A percentile compares a stretch with the other conserved stretches of the same genome.
These are phyloP conservation scores for Hypoxylon sp. DNA, from an alignment of 2,329 filamentous ascomycete species.

Conservation along the genomic window DNA sequence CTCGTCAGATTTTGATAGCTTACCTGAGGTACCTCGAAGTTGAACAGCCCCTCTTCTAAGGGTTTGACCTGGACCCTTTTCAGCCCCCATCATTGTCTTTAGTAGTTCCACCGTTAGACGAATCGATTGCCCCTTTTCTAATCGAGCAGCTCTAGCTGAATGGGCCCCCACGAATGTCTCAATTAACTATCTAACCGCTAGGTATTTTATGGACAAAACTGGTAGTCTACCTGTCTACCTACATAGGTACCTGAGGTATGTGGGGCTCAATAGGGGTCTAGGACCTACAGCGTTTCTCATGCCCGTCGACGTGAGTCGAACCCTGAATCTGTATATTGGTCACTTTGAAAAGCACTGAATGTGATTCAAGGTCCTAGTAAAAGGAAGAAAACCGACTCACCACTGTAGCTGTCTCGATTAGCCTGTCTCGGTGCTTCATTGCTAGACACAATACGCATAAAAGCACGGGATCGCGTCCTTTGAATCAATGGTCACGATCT, in stretches of 20 bases:
- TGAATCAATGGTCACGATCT: conserved; percentile 1
- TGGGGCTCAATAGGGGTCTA: conserved; percentile 13
- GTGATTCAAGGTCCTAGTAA: neutral
- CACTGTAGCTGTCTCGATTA: neutral
- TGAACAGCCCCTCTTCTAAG: too few relatives aligned
- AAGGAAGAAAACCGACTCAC: neutral
- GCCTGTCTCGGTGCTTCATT: conserved; percentile 5
- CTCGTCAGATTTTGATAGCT: too few relatives aligned
- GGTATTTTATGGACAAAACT: too few relatives aligned
- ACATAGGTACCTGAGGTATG: neutral
- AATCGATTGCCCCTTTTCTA: neutral
- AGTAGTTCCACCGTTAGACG: neutral
- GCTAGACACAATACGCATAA: neutral
- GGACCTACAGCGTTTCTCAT: conserved; percentile 2
- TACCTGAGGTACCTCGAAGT: too few relatives aligned
- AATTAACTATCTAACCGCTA: too few relatives aligned
- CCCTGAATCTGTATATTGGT: too few relatives aligned
- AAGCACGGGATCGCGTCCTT: neutral
- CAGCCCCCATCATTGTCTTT: neutral
- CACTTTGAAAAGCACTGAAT: neutral
- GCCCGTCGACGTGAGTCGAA: neutral
- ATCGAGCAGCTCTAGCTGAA: neutral
- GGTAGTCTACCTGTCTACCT: too few relatives aligned
- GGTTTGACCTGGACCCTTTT: conserved; percentile 5
- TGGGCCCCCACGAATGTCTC: neutral